Conservation (phyloP, 805 yeast genomes). For the Hanseniaspora lindneri region DNA sequence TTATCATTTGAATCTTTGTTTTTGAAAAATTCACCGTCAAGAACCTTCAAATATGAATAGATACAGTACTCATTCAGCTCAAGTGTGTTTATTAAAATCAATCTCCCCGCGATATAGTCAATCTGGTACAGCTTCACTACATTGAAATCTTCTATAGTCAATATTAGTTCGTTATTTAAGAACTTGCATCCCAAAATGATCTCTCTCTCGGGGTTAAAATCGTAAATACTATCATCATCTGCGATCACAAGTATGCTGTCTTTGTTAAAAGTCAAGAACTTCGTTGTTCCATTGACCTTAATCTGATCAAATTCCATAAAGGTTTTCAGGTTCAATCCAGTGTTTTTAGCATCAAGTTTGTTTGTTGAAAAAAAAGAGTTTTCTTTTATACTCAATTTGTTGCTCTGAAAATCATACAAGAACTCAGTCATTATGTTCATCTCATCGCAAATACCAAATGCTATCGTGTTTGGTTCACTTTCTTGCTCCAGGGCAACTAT, state of each 20-base stretch:
- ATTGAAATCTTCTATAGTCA: conserved; percentile 8
- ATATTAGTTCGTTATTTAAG: neutral
- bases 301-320: conserved; percentile 3
- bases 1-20: neutral
- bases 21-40: neutral
- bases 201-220: neutral
- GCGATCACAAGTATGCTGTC: neutral
- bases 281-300: neutral
- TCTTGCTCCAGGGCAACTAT: neutral
- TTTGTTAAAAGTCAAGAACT: neutral
- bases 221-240: neutral
- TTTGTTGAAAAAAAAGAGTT: no score
- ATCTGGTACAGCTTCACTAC: conserved; percentile 1
- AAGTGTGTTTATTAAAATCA: neutral
- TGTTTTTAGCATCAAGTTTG: no score
- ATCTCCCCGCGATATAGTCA: conserved; percentile 4
- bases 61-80: conserved; percentile 9
- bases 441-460: conserved; percentile 3
- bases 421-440: neutral
- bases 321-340: neutral
- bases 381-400: no score
- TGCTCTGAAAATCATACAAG: neutral
- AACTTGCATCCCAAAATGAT: neutral
- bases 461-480: neutral
- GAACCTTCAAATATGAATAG: neutral